phyloP scores from a whole-genome alignment of 257 asterid genomes.

The Solanum sparsipilum region DNA sequence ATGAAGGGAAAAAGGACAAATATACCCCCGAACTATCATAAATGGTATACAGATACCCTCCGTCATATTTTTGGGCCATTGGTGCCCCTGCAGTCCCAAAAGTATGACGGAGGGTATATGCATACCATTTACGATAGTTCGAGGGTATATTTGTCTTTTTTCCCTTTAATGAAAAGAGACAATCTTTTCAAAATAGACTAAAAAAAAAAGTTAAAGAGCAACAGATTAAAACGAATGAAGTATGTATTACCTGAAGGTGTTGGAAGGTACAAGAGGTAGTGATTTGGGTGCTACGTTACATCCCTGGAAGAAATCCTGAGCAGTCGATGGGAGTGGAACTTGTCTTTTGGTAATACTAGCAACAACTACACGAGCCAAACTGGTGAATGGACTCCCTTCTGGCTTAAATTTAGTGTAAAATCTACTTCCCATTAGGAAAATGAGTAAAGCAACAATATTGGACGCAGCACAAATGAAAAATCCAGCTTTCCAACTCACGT shows the following conservation, averaged over 20 bases:
- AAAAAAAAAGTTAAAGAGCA: background rate
- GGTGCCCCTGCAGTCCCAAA: too few species aligned
- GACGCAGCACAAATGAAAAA: constrained; percentile 12
- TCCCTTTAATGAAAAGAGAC: background rate
- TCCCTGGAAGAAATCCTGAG: background rate
- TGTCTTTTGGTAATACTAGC: constrained; percentile 7
- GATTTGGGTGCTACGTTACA: background rate
- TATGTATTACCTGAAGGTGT: constrained; percentile 4
- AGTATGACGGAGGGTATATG: too few species aligned
- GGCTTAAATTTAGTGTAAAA: constrained; percentile 15
- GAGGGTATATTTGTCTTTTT: too few species aligned
- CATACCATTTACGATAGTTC: too few species aligned
- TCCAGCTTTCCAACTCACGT: constrained; percentile 34
- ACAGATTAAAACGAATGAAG: background rate
- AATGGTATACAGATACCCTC: too few species aligned
- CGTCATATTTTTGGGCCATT: too few species aligned
- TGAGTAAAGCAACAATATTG: constrained; percentile 11
- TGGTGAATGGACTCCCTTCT: constrained; percentile 8
- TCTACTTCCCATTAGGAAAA: constrained; percentile 24
- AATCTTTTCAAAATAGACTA: background rate
- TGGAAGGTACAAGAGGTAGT: background rate
- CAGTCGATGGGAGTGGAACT: background rate
- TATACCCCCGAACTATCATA: too few species aligned
- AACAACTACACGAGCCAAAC: constrained; percentile 7
- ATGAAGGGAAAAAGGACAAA: too few species aligned